Evolutionary conservation across 176 grass and related monocot species (phyloP), one percentile per base, ranked within the genome.

Genomic region (Eremochloa ophiuroides): DNA sequence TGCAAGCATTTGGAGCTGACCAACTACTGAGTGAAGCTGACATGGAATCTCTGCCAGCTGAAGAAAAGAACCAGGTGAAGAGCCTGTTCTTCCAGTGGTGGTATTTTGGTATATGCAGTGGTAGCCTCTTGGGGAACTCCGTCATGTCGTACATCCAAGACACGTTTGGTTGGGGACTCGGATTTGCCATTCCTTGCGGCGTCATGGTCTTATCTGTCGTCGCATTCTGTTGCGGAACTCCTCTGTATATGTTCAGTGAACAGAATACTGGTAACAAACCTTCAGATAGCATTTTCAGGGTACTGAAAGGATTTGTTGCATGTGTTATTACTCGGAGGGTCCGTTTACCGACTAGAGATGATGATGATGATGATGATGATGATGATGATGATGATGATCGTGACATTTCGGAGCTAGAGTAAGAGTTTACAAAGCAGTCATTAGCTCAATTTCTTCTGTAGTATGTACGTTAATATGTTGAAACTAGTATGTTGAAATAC

Each of bases 1-100:
- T 93, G 40, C 91, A 97, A 78, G 94, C 94, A 22, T 97, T 67
- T n/a, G 64, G 18, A 10, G 64, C 64, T 11, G 64, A 39, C 34
- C 64, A 67, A 38, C 1, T 67, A 5, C 18, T 22, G 33, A 67
- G 0, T 2, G 33, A 37, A 35, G 63, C n/a, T n/a, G 34, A 38
- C 34, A 67, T 2, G 18, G 64, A n/a, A 38, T 67, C 34, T 38
- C 4, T 67, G 18, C 18, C 64, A 38, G 18, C 64, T 37, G 33
- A 55, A 55, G 20, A 55, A 55, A 55, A 55, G 51, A 55, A 55
- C 51, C 51, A 55, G 51, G 23, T 59, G 23, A 59, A 59, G 55
- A 59, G 55, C 55, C 22, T 59, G 55, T 59, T 59, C 55, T 59
- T 59, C 23, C 55, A 26, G 55, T 26, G 55, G 55, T 59, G 55